Conservation (phyloP, 805 yeast species). For the Wickerhamiella alocasiicola region DNA sequence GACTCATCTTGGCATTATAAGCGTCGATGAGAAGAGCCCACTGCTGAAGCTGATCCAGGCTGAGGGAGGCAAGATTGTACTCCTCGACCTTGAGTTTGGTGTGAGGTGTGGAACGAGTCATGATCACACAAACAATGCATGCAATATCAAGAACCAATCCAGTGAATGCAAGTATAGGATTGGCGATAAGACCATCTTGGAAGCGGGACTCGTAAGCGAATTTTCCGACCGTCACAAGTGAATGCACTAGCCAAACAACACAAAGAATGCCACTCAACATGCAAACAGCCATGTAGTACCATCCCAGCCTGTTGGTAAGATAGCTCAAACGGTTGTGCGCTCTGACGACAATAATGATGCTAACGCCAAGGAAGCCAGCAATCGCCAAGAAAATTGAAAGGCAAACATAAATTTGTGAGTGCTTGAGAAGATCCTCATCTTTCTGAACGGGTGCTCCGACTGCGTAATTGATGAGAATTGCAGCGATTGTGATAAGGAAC, state of each 20-base stretch:
- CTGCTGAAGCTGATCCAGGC: conserved; percentile 22
- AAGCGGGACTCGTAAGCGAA: background rate
- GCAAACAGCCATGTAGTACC: conserved; percentile 14
- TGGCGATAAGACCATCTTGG: conserved; percentile 20
- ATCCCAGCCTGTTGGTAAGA: conserved; percentile 15
- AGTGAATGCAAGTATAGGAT: conserved; percentile 17
- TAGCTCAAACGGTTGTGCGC: conserved; percentile 20
- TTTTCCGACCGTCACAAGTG: background rate
- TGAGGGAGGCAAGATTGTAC: conserved; percentile 22
- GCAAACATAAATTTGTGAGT: conserved; percentile 17
- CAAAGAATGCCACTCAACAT: conserved; percentile 14
- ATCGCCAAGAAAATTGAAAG: conserved; percentile 19
- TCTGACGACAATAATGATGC: conserved; percentile 16
- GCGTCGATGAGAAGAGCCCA: conserved; percentile 27
- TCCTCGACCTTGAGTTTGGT: conserved; percentile 24
- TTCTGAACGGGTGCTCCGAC: background rate
- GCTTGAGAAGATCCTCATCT: conserved; percentile 2
- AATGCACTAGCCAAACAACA: conserved; percentile 17
- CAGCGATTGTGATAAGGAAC: conserved; percentile 17
- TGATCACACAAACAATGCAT: conserved; percentile 19
- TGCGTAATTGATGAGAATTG: conserved; percentile 19
- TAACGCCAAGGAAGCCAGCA: conserved; percentile 21
- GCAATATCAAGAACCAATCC: conserved; percentile 19
- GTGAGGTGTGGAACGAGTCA: conserved; percentile 21
- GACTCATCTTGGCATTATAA: conserved; percentile 17